Evolutionary conservation across 768 basidiomycete species (phyloP).

Genomic region (Mycena vitilis): DNA sequence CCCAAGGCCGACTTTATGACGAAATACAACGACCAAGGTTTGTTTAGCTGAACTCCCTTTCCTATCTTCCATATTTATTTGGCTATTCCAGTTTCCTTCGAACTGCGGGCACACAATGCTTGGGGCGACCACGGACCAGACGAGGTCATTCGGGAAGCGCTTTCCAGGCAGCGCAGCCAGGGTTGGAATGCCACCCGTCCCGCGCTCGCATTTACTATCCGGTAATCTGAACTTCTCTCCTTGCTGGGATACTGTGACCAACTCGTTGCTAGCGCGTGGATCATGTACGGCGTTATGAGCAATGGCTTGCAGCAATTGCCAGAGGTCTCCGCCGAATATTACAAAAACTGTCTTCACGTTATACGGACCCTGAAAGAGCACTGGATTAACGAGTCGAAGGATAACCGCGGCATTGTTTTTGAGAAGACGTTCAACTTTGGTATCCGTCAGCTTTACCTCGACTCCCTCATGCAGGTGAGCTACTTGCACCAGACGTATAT

Average conservation of each 20-base stretch:
- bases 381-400: conserved; percentile 24
- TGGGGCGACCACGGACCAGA: conserved; percentile 26
- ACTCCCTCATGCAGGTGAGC: conserved; percentile 36
- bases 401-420: conserved; percentile 29
- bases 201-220: conserved; percentile 33
- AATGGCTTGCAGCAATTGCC: not conserved
- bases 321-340: conserved; percentile 29
- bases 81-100: conserved; percentile 21
- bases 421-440: conserved; percentile 35
- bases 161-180: conserved; percentile 30
- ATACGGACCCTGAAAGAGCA: conserved; percentile 27
- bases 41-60: not conserved
- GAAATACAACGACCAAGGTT: conserved; percentile 35
- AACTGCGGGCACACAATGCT: not conserved
- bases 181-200: conserved; percentile 36
- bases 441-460: conserved; percentile 29
- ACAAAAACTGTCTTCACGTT: conserved; percentile 20
- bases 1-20: conserved; percentile 20
- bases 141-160: conserved; percentile 31
- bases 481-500: not conserved
- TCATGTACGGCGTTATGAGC: conserved; percentile 31
- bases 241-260: not conserved
- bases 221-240: conserved; percentile 22
- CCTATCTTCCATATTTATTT: not conserved
- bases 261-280: conserved; percentile 33